Base-by-base conservation (phyloP, 1,284 basidiomycete species). In the Inonotus hispidus region DNA sequence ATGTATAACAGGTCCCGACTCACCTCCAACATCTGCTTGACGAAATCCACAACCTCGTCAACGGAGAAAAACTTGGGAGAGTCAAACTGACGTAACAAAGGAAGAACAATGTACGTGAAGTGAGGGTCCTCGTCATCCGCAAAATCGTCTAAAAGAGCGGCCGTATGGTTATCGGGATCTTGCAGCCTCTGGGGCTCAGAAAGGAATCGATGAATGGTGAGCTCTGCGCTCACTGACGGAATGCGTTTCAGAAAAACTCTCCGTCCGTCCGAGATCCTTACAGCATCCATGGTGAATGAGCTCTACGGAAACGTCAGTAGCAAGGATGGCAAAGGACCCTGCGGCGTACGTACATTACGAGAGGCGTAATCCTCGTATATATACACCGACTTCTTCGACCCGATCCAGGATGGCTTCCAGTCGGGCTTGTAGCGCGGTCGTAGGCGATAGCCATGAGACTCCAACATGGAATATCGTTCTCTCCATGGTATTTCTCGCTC, bases 371-470 rank as follows among this genome's bases (percentile, higher is more conserved):
- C 53, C 1, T 49, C 39, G 0, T 0, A 60, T 68, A 5, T 52
- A 53, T n/a, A n/a, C n/a, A n/a, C n/a, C n/a, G n/a, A n/a, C n/a
- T n/a, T n/a, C n/a, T n/a, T n/a, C n/a, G n/a, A n/a, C n/a, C n/a
- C n/a, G 1, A 45, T 37, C 68, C 68, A 69, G 3, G 68, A 67
- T 4, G 68, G 68, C 0, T 21, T 60, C 68, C 68, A 68, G 4
- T 53, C 63, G 0, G 68, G 66, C 21, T 49, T 53, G 60, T 63
- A 67, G 19, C 68, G 58, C 27, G 63, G 68, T 3, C 68, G 63
- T 3, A 68, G 60, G 32, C 32, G 32, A 32, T 32, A 32, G 4
- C 32, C 32, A 8, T 32, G 32, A 32, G 32, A 32, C 32, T 8
- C 32, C 32, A 32, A 3, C 32, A 32, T 32, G 8, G 8, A 32